Conservation (phyloP, 257 asterid genomes). For the Handroanthus guayacan region DNA sequence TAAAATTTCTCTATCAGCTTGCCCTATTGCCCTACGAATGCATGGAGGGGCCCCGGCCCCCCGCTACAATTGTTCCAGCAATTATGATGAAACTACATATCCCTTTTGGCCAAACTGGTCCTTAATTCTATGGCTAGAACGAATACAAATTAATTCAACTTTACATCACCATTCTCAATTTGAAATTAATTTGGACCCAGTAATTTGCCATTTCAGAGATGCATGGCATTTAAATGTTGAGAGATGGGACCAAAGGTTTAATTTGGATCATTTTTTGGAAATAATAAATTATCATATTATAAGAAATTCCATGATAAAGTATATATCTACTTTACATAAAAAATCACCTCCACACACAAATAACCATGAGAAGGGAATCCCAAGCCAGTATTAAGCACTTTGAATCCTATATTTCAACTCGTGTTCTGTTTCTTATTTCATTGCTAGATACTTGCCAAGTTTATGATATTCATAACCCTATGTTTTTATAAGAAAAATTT, state of each 20-base stretch:
- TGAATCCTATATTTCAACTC: too few relatives aligned
- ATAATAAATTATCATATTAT: too few relatives aligned
- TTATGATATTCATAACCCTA: too few relatives aligned
- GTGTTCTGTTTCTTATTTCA: too few relatives aligned
- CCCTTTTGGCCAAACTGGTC: background rate
- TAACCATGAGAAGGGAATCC: slow-evolving; percentile 32
- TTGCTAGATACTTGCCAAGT: too few relatives aligned
- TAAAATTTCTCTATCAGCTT: background rate
- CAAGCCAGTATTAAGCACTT: slow-evolving; percentile 12
- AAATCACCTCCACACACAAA: background rate
- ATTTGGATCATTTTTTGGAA: too few relatives aligned
- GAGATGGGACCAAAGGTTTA: too few relatives aligned
- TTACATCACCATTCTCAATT: background rate
- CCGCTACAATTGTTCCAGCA: background rate
- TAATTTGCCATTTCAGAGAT: too few relatives aligned
- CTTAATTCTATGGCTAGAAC: background rate
- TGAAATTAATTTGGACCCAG: background rate
- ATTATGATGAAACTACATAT: background rate
- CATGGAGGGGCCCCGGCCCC: slow-evolving; percentile 29
- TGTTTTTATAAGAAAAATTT: too few relatives aligned
- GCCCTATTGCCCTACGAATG: background rate
- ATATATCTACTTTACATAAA: too few relatives aligned
- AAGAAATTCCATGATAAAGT: too few relatives aligned
- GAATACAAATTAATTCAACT: background rate
- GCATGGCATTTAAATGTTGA: too few relatives aligned